Percentiles rank a stretch among this genome's conserved stretches.
Conservation (phyloP, 768 basidiomycete genomes). For the Agaricus blazei region DNA sequence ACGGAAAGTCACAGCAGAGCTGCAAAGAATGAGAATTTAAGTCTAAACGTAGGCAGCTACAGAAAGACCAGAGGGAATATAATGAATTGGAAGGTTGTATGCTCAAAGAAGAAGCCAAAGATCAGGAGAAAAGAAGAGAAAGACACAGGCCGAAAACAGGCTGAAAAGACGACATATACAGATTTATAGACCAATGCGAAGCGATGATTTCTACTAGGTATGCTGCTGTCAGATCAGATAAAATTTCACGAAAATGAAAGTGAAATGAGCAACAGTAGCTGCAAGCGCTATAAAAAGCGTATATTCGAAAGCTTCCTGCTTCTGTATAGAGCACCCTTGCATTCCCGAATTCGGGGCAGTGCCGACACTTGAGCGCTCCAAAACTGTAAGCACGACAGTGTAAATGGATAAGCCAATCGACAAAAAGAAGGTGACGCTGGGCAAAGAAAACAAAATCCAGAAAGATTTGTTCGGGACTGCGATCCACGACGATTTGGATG, state of each 20-base stretch:
- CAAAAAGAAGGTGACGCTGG: neutral
- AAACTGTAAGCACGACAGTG: neutral
- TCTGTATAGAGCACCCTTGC: neutral
- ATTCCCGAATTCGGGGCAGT: neutral
- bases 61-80: too few relatives aligned
- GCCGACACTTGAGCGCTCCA: neutral
- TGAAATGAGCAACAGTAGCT: neutral
- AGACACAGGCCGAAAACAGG: too few relatives aligned
- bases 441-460: neutral
- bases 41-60: too few relatives aligned
- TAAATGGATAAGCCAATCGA: neutral
- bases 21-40: too few relatives aligned
- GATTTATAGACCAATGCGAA: too few relatives aligned
- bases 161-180: too few relatives aligned
- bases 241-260: neutral
- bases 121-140: too few relatives aligned
- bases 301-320: neutral
- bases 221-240: too few relatives aligned
- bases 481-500: neutral
- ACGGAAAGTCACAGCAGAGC: too few relatives aligned
- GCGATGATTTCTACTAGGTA: too few relatives aligned
- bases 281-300: neutral
- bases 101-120: too few relatives aligned
- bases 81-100: too few relatives aligned
- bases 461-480: neutral